Evolutionary conservation across 2,329 filamentous ascomycete species (phyloP), one percentile per base, ranked within the genome.

Genomic region (Setomelanomma holmii): DNA sequence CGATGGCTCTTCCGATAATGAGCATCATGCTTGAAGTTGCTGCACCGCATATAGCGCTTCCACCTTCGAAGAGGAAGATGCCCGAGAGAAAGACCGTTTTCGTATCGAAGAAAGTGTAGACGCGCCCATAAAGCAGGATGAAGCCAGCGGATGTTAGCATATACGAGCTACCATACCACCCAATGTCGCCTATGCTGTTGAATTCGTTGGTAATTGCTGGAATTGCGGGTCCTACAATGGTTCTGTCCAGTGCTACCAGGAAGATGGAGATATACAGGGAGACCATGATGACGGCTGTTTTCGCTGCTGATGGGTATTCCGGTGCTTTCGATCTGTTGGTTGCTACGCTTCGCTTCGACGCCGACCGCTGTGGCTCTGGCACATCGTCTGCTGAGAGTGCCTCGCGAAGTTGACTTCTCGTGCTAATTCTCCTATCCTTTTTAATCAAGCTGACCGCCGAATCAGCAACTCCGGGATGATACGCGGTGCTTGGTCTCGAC

Each of bases 31-130:
- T 71, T 14, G 44, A 62, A 14, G 58, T 59, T 1, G 80, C 79
- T 3, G 75, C 74, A 21, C 78, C 81, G 53, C 83, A 86, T 17
- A 87, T 58, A 1, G 81, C 62, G 0, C 81, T 84, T 1, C 84
- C 84, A 2, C 83, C n/a, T 50, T 79, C 76, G 61, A 79, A 79
- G 19, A 79, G 55, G 5, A 72, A 43, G 33, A 86, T 77, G 50
- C 75, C 69, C 49, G 76, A 72, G 11, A 85, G 67, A 64, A 82
- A 86, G 2, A 76, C 74, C 20, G 68, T 77, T 55, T 81, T 81
- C 40, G 83, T 77, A 2, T 76, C 69, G 47, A 80, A 82, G 65
- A 77, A 79, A 4, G 76, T 79, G 66, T 80, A 80, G 21, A 75
- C 49, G 14, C 77, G 75, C n/a, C 77, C 78, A 56, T 76, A 80